These are phyloP conservation scores for Ziziphus jujuba DNA, from an alignment of 306 rosid species.

Conservation along the genomic window DNA sequence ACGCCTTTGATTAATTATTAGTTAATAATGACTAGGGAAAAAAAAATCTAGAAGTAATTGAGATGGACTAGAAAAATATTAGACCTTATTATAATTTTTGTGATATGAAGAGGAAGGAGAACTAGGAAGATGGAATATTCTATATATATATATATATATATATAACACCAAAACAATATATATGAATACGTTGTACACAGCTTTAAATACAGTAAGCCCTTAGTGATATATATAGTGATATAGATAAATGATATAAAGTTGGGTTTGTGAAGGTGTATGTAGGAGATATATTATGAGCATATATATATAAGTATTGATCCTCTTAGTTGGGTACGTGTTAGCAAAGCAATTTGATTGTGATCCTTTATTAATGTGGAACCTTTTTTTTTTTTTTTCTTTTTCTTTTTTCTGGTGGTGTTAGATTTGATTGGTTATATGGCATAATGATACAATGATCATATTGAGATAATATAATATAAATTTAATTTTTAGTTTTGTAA, in stretches of 20 bases:
- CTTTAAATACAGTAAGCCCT: neutral
- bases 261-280: too few relatives aligned
- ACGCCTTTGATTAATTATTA: neutral
- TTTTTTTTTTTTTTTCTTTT: too few relatives aligned
- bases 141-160: neutral
- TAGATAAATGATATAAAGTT: too few relatives aligned
- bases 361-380: neutral
- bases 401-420: constrained; percentile 20
- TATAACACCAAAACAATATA: neutral
- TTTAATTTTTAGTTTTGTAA: neutral
- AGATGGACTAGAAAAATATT: too few relatives aligned
- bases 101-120: neutral
- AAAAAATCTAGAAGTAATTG: too few relatives aligned
- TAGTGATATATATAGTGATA: too few relatives aligned
- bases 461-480: neutral
- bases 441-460: constrained; percentile 30
- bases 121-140: neutral
- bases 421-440: constrained; percentile 36
- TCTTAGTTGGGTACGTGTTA: constrained; percentile 21
- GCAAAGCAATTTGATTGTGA: constrained; percentile 10
- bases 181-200: neutral
- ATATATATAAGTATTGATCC: constrained; percentile 2
- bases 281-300: neutral
- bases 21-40: too few relatives aligned
- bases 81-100: too few relatives aligned